These are phyloP conservation scores for Syzygium malaccense DNA, from an alignment of 441 rosid species.

Conservation along the genomic window DNA sequence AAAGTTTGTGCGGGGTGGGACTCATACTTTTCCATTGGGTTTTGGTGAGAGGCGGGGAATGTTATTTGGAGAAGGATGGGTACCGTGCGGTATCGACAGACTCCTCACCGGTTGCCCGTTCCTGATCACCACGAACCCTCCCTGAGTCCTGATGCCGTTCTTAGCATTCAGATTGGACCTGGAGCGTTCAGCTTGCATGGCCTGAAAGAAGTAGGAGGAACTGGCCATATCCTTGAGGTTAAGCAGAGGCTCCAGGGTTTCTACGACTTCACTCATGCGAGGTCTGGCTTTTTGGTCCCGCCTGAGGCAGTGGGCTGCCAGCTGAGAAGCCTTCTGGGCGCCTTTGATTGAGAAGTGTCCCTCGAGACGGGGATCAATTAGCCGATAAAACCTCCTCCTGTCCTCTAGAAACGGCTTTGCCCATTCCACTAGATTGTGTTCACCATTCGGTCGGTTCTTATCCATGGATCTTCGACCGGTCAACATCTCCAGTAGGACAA, in stretches of 20 bases:
- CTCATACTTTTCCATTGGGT: conserved; percentile 37
- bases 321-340: conserved; percentile 57
- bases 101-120: conserved; percentile 51
- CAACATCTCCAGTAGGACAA: conserved; percentile 63
- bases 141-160: conserved; percentile 28
- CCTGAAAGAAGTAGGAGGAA: conserved; percentile 57
- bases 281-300: conserved; percentile 68
- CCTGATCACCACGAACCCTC: conserved; percentile 41
- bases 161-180: conserved; percentile 23
- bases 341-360: conserved; percentile 64
- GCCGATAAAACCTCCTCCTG: conserved; percentile 44
- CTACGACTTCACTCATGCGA: conserved; percentile 56
- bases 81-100: conserved; percentile 41
- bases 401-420: conserved; percentile 59
- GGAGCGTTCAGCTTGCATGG: conserved; percentile 44
- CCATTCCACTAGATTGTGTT: conserved; percentile 69
- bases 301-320: conserved; percentile 61
- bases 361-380: conserved; percentile 61
- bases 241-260: conserved; percentile 42
- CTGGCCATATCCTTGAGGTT: conserved; percentile 68
- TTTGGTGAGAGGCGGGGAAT: conserved; percentile 43
- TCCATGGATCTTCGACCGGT: conserved; percentile 72
- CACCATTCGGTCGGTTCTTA: conserved; percentile 64
- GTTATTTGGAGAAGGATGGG: conserved; percentile 42
- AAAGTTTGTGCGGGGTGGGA: neutral